phyloP scores from a whole-genome alignment of 1,284 basidiomycete genomes.

The Psilocybe mexicana region DNA sequence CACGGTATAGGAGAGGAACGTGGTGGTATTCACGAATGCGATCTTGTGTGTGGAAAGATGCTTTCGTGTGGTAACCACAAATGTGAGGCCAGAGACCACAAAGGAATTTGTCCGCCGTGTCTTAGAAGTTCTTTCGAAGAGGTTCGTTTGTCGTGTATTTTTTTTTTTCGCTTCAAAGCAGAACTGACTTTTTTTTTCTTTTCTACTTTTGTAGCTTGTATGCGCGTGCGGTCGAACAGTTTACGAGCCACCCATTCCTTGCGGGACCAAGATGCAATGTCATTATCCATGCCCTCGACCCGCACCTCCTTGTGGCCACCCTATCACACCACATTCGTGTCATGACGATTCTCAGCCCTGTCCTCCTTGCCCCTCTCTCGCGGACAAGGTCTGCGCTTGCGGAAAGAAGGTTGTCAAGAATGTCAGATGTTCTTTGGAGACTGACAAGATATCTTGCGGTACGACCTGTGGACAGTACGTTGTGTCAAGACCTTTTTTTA shows the following conservation, averaged over 20 bases:
- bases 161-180: neutral
- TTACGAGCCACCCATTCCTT: conserved; percentile 59
- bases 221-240: conserved; percentile 75
- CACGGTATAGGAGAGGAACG: conserved; percentile 49
- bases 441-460: conserved; percentile 81
- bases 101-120: conserved; percentile 78
- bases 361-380: conserved; percentile 83
- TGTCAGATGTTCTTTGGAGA: conserved; percentile 73
- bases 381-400: conserved; percentile 80
- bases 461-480: conserved; percentile 72
- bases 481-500: conserved; percentile 28
- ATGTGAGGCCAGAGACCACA: conserved; percentile 81
- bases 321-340: conserved; percentile 74
- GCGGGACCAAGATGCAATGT: conserved; percentile 79
- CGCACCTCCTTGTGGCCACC: conserved; percentile 78
- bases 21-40: conserved; percentile 77
- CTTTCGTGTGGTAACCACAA: conserved; percentile 75
- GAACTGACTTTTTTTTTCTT: neutral
- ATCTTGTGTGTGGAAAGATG: conserved; percentile 72
- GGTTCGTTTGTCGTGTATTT: conserved; percentile 40
- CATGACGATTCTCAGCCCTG: conserved; percentile 64
- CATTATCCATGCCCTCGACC: conserved; percentile 77
- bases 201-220: conserved; percentile 48
- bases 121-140: conserved; percentile 89
- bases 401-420: conserved; percentile 79